Conservation (phyloP, 106 monocot species). For the Alisma plantagoaquatica region DNA sequence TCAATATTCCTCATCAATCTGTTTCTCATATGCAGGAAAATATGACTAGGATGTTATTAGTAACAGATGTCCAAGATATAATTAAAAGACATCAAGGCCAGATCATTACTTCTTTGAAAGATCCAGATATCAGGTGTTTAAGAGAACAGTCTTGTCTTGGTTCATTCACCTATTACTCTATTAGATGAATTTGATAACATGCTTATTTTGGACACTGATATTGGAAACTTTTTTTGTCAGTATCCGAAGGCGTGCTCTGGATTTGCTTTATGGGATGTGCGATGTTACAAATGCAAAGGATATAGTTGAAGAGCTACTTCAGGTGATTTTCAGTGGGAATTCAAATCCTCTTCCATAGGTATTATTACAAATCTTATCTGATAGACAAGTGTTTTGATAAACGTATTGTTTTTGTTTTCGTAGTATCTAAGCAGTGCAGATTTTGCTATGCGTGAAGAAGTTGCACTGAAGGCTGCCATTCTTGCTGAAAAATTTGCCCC, state of each 20-base stretch:
- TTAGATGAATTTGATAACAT: background rate
- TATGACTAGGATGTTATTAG: slow-evolving; percentile 96
- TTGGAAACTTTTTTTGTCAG: slow-evolving; percentile 24
- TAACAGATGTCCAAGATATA: slow-evolving; percentile 96
- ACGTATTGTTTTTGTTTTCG: slow-evolving; percentile 2
- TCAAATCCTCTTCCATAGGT: too few relatives aligned
- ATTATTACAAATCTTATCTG: too few relatives aligned
- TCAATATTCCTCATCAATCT: too few relatives aligned
- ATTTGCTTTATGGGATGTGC: slow-evolving; percentile 99
- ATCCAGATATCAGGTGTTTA: slow-evolving; percentile 91
- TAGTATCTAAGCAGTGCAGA: slow-evolving; percentile 96
- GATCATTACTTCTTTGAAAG: slow-evolving; percentile 94
- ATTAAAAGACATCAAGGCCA: slow-evolving; percentile 97
- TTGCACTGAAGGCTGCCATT: slow-evolving; percentile 96
- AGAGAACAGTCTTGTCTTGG: background rate
- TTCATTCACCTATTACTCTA: background rate
- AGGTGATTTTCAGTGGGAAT: too few relatives aligned
- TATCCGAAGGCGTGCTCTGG: slow-evolving; percentile 97
- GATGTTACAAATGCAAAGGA: slow-evolving; percentile 98
- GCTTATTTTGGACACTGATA: background rate
- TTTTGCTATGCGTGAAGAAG: slow-evolving; percentile 98
- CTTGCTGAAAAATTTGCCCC: slow-evolving; percentile 99
- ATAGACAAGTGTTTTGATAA: too few relatives aligned
- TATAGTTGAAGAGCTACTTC: slow-evolving; percentile 96
- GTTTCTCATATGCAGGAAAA: slow-evolving; percentile 89